Evolutionary conservation across 352 stramenopile species (phyloP), one percentile per base, ranked within the genome.

Genomic region (Lagenidium sp.): DNA sequence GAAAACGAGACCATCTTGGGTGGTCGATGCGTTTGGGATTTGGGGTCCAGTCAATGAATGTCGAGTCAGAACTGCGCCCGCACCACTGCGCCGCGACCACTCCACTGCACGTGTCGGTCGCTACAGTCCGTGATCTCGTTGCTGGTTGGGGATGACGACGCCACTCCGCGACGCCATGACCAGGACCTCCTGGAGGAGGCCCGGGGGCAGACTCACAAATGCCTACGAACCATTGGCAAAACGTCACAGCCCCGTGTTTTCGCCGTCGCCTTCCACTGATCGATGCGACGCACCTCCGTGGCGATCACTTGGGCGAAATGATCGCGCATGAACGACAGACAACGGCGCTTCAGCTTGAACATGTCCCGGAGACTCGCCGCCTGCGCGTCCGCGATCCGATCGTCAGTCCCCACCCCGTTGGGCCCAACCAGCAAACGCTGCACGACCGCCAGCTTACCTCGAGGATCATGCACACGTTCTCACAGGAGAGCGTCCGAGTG

Each of bases 381-480:
- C 64, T 94, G 57, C 18, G 5, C 34, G 3, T 13, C 10, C 18
- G 36, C 15, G 30, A n/a, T 20, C 6, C 23, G 25, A 36, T 4
- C n/a, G 18, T 38, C 4, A 25, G 20, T 15, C n/a, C n/a, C n/a
- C n/a, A n/a, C n/a, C n/a, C n/a, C n/a, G n/a, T n/a, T n/a, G n/a
- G n/a, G n/a, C n/a, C n/a, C n/a, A n/a, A n/a, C n/a, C n/a, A n/a
- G n/a, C n/a, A n/a, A n/a, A n/a, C n/a, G n/a, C n/a, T n/a, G n/a
- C 28, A 37, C 18, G 7, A 7, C 36, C n/a, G 24, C 29, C 15
- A 10, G 29, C 3, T 16, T 31, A 85, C 68, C 69, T 85, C 60
- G 15, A 94, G 55, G 36, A 95, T 53, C n/a, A 74, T 45, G 25
- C 68, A 67, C 7, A 86, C 80, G 44, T 96, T 96, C 12, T 85